These are phyloP conservation scores for Eucalyptus lansdowneana DNA, from an alignment of 345 rosid species.

Conservation along the genomic window DNA sequence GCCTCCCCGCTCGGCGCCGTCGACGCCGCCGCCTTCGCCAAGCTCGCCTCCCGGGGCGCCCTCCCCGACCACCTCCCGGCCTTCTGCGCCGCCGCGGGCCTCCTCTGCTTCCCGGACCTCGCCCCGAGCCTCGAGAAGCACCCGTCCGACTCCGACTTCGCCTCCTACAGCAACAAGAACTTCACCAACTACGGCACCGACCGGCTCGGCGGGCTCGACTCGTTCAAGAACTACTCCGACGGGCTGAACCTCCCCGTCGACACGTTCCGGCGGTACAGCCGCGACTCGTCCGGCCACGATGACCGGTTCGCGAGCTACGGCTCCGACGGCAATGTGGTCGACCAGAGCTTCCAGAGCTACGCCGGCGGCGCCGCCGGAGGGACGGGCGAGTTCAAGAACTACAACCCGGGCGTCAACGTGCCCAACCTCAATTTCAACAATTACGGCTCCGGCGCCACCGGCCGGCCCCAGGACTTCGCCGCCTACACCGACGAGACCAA, in stretches of 20 bases:
- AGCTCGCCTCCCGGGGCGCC: slow-evolving; percentile 14
- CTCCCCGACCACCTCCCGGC: slow-evolving; percentile 15
- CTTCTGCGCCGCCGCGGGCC: slow-evolving; percentile 34
- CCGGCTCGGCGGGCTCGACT: slow-evolving; percentile 11
- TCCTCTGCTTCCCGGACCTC: slow-evolving; percentile 33
- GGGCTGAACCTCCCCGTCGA: not conserved
- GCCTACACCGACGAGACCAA: slow-evolving; percentile 10
- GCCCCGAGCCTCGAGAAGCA: slow-evolving; percentile 21
- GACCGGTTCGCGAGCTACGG: slow-evolving; percentile 14
- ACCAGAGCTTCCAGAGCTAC: slow-evolving; percentile 34
- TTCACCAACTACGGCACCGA: slow-evolving; percentile 30
- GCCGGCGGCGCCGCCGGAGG: slow-evolving; percentile 26
- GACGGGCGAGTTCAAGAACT: slow-evolving; percentile 14
- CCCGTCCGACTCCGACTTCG: slow-evolving; percentile 12
- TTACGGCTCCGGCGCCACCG: slow-evolving; percentile 5
- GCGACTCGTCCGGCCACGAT: slow-evolving; percentile 2
- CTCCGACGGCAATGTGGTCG: slow-evolving; percentile 16
- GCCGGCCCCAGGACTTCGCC: slow-evolving; percentile 12
- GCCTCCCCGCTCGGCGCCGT: slow-evolving; percentile 24
- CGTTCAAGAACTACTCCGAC: slow-evolving; percentile 23
- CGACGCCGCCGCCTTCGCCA: slow-evolving; percentile 23
- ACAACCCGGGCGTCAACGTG: slow-evolving; percentile 10
- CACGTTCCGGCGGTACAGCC: slow-evolving; percentile 22
- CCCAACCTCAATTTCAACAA: slow-evolving; percentile 20
- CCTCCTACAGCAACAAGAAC: slow-evolving; percentile 8